Percentiles rank a stretch among this genome's conserved stretches.
phyloP scores from a whole-genome alignment of 2,329 filamentous ascomycete genomes.

The Aureobasidium sp. region DNA sequence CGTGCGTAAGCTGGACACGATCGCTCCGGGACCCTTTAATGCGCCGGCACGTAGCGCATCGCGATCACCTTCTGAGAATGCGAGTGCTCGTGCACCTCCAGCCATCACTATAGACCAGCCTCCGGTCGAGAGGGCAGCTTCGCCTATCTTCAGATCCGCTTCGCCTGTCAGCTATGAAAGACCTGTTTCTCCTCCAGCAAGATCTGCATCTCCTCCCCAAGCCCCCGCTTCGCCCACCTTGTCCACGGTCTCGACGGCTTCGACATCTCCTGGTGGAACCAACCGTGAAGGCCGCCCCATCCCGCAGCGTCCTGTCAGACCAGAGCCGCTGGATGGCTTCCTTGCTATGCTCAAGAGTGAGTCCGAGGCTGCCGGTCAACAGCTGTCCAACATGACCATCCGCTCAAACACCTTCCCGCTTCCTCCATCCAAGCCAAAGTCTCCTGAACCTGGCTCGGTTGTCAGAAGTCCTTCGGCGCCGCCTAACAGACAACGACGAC shows the following conservation, averaged over 20 bases:
- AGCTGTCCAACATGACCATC: conserved; percentile 4
- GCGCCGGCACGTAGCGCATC: conserved; percentile 19
- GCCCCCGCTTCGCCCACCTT: conserved; percentile 3
- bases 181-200: neutral
- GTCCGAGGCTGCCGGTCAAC: conserved; percentile 9
- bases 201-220: neutral
- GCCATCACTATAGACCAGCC: conserved; percentile 1
- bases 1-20: conserved; percentile 53
- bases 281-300: conserved; percentile 21
- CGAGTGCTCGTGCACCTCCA: neutral
- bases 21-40: conserved; percentile 58
- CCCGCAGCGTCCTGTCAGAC: conserved; percentile 27
- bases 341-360: conserved; percentile 17
- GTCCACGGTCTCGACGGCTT: neutral
- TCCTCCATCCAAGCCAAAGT: neutral
- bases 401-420: conserved; percentile 18
- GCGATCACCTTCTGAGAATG: neutral
- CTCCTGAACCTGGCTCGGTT: neutral
- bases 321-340: conserved; percentile 22
- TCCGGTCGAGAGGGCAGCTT: conserved; percentile 1
- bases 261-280: neutral
- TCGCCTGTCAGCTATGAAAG: conserved; percentile 4
- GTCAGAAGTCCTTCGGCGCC: conserved; percentile 15
- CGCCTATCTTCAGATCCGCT: neutral
- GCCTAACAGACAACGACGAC: conserved; percentile 4